Percentiles rank a stretch among this genome's conserved stretches.
phyloP scores from a whole-genome alignment of 257 asterid species.

The Schizonepeta tenuifolia region DNA sequence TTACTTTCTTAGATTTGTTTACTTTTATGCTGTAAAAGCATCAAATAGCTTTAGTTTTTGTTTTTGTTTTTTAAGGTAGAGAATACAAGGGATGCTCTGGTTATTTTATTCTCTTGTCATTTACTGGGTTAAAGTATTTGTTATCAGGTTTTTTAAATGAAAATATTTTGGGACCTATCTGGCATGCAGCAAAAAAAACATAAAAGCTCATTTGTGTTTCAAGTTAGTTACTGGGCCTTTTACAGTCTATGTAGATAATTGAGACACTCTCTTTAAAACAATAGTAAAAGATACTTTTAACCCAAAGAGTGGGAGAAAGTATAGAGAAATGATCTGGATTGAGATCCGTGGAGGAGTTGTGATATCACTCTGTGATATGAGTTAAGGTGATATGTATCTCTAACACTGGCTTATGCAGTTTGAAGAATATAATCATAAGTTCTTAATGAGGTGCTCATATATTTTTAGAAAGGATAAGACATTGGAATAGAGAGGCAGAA shows the following conservation, averaged over 20 bases:
- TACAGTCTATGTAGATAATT: constrained; percentile 5
- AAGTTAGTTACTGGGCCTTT: neutral
- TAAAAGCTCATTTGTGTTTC: neutral
- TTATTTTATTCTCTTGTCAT: neutral
- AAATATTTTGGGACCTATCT: neutral
- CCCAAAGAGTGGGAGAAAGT: neutral
- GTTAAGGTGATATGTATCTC: too few species aligned
- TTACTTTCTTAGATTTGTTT: neutral
- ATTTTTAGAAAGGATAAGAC: neutral
- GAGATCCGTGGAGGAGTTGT: constrained; percentile 5
- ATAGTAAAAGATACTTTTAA: neutral
- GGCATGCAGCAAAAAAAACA: constrained; percentile 2
- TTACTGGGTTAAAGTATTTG: neutral
- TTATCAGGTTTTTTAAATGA: neutral
- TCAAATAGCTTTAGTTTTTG: constrained; percentile 2
- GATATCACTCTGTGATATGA: constrained; percentile 8
- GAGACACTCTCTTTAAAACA: neutral
- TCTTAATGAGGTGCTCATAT: neutral
- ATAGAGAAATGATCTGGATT: neutral
- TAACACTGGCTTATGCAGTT: constrained; percentile 21
- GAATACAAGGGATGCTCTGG: neutral
- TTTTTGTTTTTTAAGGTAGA: constrained; percentile 31
- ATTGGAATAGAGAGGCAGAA: neutral
- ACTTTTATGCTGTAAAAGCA: constrained; percentile 1
- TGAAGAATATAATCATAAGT: neutral